These are phyloP conservation scores for Vachellia collinsii DNA, from an alignment of 306 rosid species.

Conservation along the genomic window DNA sequence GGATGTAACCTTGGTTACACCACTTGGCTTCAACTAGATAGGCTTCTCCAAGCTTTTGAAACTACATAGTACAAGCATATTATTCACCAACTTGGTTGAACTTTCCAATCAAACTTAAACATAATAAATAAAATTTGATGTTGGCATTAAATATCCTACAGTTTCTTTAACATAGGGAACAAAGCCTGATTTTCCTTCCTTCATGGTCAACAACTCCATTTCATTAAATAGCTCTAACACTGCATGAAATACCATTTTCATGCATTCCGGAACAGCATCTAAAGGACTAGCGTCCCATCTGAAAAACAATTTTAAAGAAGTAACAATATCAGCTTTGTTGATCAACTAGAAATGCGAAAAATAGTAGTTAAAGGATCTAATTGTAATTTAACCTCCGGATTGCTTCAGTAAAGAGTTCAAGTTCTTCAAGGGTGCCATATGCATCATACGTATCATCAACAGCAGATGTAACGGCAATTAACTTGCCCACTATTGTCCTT, in stretches of 20 bases:
- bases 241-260: conserved; percentile 29
- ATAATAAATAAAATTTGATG: neutral
- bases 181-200: conserved; percentile 9
- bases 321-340: neutral
- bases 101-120: neutral
- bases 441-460: conserved; percentile 7
- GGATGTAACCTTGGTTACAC: conserved; percentile 1
- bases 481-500: neutral
- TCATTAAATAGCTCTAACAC: neutral
- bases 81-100: neutral
- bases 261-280: conserved; percentile 24
- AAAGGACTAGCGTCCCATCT: conserved; percentile 44
- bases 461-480: neutral
- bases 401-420: neutral
- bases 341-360: neutral
- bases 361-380: neutral
- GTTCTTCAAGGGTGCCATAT: conserved; percentile 3
- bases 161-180: neutral
- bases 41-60: neutral
- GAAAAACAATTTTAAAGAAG: neutral
- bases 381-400: neutral
- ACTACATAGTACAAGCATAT: neutral
- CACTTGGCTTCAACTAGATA: neutral
- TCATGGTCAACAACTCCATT: neutral
- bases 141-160: neutral